Conservation (phyloP, 2,329 filamentous ascomycete species). For the Colletotrichum paranaense region DNA sequence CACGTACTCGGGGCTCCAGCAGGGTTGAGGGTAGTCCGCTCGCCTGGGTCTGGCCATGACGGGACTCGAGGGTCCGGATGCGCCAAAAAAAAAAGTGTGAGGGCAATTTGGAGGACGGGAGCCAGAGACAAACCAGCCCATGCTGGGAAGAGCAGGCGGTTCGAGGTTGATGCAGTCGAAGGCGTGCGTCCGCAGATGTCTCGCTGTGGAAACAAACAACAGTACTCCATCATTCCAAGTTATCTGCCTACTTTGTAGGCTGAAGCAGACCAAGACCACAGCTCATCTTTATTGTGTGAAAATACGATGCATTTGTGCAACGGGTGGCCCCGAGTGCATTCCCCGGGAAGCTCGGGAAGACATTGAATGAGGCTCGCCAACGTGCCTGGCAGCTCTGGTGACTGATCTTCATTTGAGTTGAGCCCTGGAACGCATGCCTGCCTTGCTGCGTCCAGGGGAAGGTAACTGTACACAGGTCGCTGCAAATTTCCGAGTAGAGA, state of each 20-base stretch:
- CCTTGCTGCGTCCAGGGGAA: not conserved
- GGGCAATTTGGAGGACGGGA: not conserved
- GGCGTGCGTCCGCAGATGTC: not conserved
- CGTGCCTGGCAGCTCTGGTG: not conserved
- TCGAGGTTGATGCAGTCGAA: not conserved
- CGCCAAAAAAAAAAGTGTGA: not conserved
- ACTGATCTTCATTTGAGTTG: conserved; percentile 18
- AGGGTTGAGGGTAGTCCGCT: conserved; percentile 6
- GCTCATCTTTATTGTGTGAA: not conserved
- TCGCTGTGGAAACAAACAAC: not conserved
- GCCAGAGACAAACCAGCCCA: not conserved
- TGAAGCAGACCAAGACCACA: not conserved
- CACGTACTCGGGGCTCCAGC: conserved; percentile 7
- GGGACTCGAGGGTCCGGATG: conserved; percentile 2
- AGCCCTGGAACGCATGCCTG: not conserved
- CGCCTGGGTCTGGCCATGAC: not conserved
- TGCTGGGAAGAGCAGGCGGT: not conserved
- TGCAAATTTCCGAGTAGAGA: not conserved
- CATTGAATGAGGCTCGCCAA: conserved; percentile 7
- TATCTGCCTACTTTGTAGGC: not conserved
- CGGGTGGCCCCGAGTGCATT: not conserved
- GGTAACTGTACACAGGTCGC: not conserved
- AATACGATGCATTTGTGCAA: conserved; percentile 9
- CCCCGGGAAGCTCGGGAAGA: conserved; percentile 20
- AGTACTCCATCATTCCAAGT: not conserved